Conservation (phyloP, 208 protist genomes). For the Trypanosoma vivax region DNA sequence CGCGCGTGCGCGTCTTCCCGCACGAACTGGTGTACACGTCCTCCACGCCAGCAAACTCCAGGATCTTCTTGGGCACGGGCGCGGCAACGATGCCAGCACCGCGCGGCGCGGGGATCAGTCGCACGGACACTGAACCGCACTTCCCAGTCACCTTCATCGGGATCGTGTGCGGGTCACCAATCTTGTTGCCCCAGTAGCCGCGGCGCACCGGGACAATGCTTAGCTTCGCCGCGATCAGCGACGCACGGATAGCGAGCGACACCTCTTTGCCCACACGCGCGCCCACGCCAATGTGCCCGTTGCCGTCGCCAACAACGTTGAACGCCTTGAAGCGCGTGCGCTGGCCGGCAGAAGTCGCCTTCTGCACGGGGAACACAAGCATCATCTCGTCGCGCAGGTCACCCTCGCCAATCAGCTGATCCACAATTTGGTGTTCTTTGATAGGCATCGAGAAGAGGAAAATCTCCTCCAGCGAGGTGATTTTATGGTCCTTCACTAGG, state of each 20-base stretch:
- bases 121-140: conserved; percentile 97
- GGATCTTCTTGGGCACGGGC: conserved; percentile 96
- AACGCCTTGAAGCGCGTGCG: conserved; percentile 99
- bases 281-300: conserved; percentile 98
- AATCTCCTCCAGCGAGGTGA: conserved; percentile 98
- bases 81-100: conserved; percentile 99
- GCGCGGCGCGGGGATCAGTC: conserved; percentile 98
- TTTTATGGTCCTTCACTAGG: conserved; percentile 95
- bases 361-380: conserved; percentile 99
- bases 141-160: conserved; percentile 98
- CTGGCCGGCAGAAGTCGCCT: conserved; percentile 99
- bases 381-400: conserved; percentile 94
- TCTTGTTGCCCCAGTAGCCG: conserved; percentile 99
- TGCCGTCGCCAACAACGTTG: conserved; percentile 97
- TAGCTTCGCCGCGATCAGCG: conserved; percentile 98
- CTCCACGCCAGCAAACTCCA: conserved; percentile 97
- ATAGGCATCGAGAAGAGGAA: conserved; percentile 99
- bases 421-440: conserved; percentile 99
- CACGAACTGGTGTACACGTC: conserved; percentile 98
- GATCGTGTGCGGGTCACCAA: conserved; percentile 99
- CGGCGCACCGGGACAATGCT: conserved; percentile 96
- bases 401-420: conserved; percentile 92
- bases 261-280: conserved; percentile 99
- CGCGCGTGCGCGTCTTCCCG: conserved; percentile 97
- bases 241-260: conserved; percentile 98